Base-by-base conservation (phyloP, 768 basidiomycete species). In the Trametes meyenii region DNA sequence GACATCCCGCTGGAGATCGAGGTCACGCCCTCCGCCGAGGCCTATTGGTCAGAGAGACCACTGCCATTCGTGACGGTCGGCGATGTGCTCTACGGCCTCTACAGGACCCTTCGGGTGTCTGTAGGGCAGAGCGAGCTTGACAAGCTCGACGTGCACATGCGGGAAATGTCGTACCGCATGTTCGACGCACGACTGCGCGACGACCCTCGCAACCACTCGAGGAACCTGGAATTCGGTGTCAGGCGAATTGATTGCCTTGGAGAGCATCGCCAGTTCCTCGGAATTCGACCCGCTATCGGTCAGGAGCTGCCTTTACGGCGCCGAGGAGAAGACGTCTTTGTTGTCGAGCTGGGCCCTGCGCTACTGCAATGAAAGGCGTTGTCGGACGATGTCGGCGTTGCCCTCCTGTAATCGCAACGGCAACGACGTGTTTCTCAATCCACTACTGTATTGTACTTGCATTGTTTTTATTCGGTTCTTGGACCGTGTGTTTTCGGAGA, bases 1-100 rank as follows among this genome's bases (percentile, higher is more conserved):
- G 52, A 36, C 12, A 39, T 46, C 14, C 62, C 62, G 12, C 57
- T 59, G 14, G 43, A 45, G 40, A 36, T 64, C 35, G 56, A 60
- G 35, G 45, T 83, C 55, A 35, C 51, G 44, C 68, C 62, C 55
- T 66, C 13, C 68, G 68, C 0, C 33, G 44, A 50, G 19, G 39
- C 62, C 6, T 43, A 67, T 3, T 71, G 72, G 16, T 43, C 63
- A 17, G 14, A n/a, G 23, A 19, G 11, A 21, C 63, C 70, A 11
- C 52, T 64, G 12, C 69, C 64, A 16, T 73, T 51, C 59, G 68
- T 79, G 24, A 76, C 78, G 11, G 78, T 85, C 61, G 72, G 71
- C 10, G 85, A 86, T 68, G 79, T 86, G 13, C 70, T 85, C 21
- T 67, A 76, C 21, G 74, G 74, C 0, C 63, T 86, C 14, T 81